phyloP scores from a whole-genome alignment of 2,329 filamentous ascomycete genomes.

The Dactylonectria macrodidyma region DNA sequence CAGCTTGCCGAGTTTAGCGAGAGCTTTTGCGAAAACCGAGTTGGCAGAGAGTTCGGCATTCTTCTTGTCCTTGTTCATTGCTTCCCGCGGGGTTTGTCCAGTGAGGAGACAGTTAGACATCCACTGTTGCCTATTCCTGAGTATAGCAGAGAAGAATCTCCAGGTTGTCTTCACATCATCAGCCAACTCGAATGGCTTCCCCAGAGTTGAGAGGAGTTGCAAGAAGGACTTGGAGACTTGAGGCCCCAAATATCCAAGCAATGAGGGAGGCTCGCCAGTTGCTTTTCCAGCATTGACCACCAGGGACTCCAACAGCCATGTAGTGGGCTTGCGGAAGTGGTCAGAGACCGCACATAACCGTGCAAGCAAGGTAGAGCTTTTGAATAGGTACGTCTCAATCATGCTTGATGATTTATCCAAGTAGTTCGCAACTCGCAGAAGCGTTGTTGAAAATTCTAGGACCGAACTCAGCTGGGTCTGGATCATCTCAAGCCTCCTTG shows the following conservation, averaged over 20 bases:
- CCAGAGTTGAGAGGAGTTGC: slow-evolving; percentile 81
- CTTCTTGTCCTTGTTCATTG: slow-evolving; percentile 71
- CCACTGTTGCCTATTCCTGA: slow-evolving; percentile 95
- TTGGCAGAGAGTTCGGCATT: slow-evolving; percentile 64
- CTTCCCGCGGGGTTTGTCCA: slow-evolving; percentile 85
- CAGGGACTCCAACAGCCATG: slow-evolving; percentile 80
- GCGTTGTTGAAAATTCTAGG: slow-evolving; percentile 75
- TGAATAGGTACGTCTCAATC: slow-evolving; percentile 85
- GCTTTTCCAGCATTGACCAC: slow-evolving; percentile 78
- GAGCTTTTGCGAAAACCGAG: slow-evolving; percentile 81
- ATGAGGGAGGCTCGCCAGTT: slow-evolving; percentile 85
- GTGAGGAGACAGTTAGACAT: slow-evolving; percentile 94
- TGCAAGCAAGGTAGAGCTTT: slow-evolving; percentile 82
- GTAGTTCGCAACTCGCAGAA: slow-evolving; percentile 79
- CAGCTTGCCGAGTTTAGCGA: slow-evolving; percentile 79
- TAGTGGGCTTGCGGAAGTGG: slow-evolving; percentile 74
- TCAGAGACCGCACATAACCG: slow-evolving; percentile 82
- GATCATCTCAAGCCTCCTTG: slow-evolving; percentile 67
- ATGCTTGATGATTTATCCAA: slow-evolving; percentile 74
- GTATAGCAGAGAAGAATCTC: slow-evolving; percentile 87
- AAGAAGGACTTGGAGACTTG: slow-evolving; percentile 89
- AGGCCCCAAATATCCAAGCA: slow-evolving; percentile 90
- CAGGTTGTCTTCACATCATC: slow-evolving; percentile 80
- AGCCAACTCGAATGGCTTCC: slow-evolving; percentile 79
- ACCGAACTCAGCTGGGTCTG: slow-evolving; percentile 75